Evolutionary conservation across 139 green algal genomes (phyloP), one percentile per base, ranked within the genome.

Genomic region (Deuterostichococcus epilithicus): DNA sequence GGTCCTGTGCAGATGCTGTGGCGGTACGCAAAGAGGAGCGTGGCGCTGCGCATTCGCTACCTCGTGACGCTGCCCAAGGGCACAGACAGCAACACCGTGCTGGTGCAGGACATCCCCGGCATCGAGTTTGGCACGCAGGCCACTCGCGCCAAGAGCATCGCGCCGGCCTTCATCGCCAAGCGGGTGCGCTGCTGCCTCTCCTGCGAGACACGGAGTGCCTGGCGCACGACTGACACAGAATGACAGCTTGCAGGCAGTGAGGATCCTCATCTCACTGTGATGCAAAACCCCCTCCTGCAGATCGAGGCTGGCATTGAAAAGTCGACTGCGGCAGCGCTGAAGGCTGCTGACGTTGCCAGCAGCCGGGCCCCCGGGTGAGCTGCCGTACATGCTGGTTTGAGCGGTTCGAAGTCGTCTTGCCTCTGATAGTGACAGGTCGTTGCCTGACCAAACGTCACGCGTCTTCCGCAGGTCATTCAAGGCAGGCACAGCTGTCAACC

Each of bases 11-110:
- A 88, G 82, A 42, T 84, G 35, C 75, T 92, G 68, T 90, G 81
- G 80, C 72, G 69, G 13, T 94, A 88, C 82, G 90, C 87, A 81
- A 79, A 80, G 26, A 81, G 91, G 82, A 84, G 79, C 2, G 78
- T 88, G 58, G 76, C 86, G n/a, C 69, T 93, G 74, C 83, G 90
- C 39, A 88, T 93, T 30, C 78, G 83, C 73, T 90, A 86, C 78
- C 82, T 94, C 28, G 85, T 82, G 74, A 90, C 76, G 22, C 34
- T 76, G 67, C 83, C 86, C 1, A 73, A 74, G 0, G 88, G 88
- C 33, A 81, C 78, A 3, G 77, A 81, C 71, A 80, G 76, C 1
- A 84, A 91, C 82, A 85, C 78, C 1, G 85, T 92, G 52, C 77
- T 92, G 67, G 58, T 88, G 3, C 81, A 77, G 35, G 88, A 92